A percentile compares a stretch with the other conserved stretches of the same genome.
These are phyloP conservation scores for Breynia disticha DNA, from an alignment of 441 rosid species.

Conservation along the genomic window DNA sequence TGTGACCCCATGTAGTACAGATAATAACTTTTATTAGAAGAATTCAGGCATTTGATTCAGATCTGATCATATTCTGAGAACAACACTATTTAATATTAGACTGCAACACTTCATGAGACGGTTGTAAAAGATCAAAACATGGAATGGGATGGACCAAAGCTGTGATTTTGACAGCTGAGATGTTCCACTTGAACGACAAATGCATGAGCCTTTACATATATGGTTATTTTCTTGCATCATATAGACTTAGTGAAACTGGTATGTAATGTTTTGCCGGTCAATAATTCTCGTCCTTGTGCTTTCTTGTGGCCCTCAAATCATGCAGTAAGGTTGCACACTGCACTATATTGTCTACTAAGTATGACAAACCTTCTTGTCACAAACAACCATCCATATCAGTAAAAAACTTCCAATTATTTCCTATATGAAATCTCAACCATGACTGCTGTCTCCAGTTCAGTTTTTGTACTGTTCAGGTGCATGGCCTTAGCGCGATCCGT, in stretches of 20 bases:
- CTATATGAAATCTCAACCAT: constrained; percentile 8
- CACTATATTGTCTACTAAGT: constrained; percentile 4
- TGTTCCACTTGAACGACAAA: constrained; percentile 17
- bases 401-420: constrained; percentile 12
- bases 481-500: constrained; percentile 7
- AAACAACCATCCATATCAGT: constrained; percentile 1
- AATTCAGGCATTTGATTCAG: too few relatives aligned
- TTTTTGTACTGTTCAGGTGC: constrained; percentile 8
- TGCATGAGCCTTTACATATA: constrained; percentile 25
- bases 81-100: constrained; percentile 8
- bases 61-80: constrained; percentile 9
- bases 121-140: not conserved
- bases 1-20: too few relatives aligned
- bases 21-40: too few relatives aligned
- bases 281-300: constrained; percentile 19
- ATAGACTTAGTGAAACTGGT: constrained; percentile 6
- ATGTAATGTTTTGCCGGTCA: constrained; percentile 16
- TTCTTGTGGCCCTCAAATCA: constrained; percentile 17
- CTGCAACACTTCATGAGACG: constrained; percentile 12
- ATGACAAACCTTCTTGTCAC: constrained; percentile 15
- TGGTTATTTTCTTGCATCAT: constrained; percentile 6
- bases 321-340: constrained; percentile 1
- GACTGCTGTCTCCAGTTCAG: constrained; percentile 7
- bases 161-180: constrained; percentile 10
- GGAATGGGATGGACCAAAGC: constrained; percentile 11